Evolutionary conservation across 139 green algal species (phyloP), one percentile per base, ranked within the genome.

Genomic region (Picochlorum costavermella): DNA sequence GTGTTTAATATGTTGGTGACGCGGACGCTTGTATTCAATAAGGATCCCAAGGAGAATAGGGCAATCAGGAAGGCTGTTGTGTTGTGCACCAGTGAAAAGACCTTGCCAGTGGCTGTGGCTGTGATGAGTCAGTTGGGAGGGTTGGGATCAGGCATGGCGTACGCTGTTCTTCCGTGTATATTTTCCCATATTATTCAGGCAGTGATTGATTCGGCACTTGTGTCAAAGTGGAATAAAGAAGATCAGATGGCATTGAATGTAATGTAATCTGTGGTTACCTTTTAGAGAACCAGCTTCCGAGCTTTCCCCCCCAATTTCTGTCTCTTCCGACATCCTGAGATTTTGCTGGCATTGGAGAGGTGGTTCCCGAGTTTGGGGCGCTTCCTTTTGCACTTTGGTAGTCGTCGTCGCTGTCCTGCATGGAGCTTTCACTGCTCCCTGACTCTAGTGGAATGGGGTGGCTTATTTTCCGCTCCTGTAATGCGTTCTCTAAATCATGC

Each of bases 71-170:
- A 72, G 13, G 80, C 81, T 12, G 55, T 85, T 16, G 23, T 87
- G 2, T 57, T 88, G 26, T 68, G 73, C 11, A 50, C 60, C 29
- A 76, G 64, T 48, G 65, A 81, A 48, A 88, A 88, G 66, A 88
- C 81, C 11, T 67, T 88, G 16, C 81, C 81, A 26, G 72, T 88
- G 17, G 80, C 81, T 9, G 74, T 87, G 44, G 77, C 76, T 20
- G 80, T 87, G n/a, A 50, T 88, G 11, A 56, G 55, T 14, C 75
- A 76, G 50, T 49, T 85, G 29, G 53, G 46, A 6, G 50, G 43
- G 30, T 45, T 80, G 26, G 68, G 64, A 3, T 48, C 71, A 0
- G 59, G 44, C 2, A 59, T 64, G 13, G 80, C 71, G 14, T 59
- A 84, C n/a, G 80, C 78, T 11, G 74, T 77, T 11, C 60, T 86